phyloP scores from a whole-genome alignment of 2,329 filamentous ascomycete species.

The Pseudocercospora eumusae region DNA sequence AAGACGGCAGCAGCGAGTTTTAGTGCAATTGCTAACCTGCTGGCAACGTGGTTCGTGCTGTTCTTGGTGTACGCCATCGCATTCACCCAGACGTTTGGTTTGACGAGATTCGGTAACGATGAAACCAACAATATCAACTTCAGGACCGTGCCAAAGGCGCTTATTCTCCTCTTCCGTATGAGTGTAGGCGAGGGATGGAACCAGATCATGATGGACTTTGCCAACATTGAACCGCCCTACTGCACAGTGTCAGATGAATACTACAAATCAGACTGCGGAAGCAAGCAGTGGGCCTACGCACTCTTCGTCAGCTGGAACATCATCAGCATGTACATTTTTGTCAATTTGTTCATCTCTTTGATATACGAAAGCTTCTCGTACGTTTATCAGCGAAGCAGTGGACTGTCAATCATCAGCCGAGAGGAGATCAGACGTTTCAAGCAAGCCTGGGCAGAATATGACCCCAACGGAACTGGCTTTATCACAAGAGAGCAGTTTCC shows the following conservation, averaged over 20 bases:
- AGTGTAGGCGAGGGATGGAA: constrained; percentile 98
- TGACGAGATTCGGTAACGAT: constrained; percentile 78
- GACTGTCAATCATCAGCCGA: constrained; percentile 84
- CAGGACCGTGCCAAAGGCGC: constrained; percentile 86
- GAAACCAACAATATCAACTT: constrained; percentile 85
- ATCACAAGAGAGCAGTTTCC: constrained; percentile 90
- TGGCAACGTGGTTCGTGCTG: constrained; percentile 96
- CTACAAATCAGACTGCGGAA: constrained; percentile 89
- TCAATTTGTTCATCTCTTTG: constrained; percentile 95
- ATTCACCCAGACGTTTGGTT: constrained; percentile 89
- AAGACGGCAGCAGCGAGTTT: constrained; percentile 96
- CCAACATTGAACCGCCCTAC: constrained; percentile 72
- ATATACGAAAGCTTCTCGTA: constrained; percentile 99
- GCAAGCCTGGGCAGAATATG: constrained; percentile 94
- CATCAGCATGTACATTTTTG: constrained; percentile 99
- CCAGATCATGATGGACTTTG: constrained; percentile 92
- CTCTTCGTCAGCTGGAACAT: constrained; percentile 98
- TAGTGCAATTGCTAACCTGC: constrained; percentile 82
- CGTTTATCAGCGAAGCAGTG: constrained; percentile 93
- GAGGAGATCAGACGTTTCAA: constrained; percentile 97
- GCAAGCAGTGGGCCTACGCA: constrained; percentile 79
- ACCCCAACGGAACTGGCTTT: constrained; percentile 86
- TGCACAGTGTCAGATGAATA: constrained; percentile 74
- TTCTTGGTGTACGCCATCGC: constrained; percentile 97
- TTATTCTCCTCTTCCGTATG: constrained; percentile 90